Evolutionary conservation across 306 rosid genomes (phyloP).

Genomic region (Rosa lucieae): DNA sequence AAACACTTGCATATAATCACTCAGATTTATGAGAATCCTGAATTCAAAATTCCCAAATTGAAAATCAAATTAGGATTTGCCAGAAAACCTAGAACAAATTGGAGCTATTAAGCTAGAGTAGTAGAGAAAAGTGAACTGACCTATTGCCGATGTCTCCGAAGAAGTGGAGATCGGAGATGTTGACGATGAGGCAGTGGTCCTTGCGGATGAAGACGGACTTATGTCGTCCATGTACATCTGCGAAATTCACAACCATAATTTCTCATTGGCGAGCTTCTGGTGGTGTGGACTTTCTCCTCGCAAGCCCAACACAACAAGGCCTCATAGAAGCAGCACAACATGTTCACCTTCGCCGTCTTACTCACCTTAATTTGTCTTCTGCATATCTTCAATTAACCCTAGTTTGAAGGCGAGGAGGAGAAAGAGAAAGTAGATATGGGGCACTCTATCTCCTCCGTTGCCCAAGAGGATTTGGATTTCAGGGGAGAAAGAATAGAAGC

Average conservation of each 20-base stretch:
- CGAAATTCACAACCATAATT: constrained; percentile 8
- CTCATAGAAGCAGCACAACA: no score
- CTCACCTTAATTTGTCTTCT: no score
- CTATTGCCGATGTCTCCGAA: constrained; percentile 74
- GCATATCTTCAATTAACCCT: no score
- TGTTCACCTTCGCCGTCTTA: no score
- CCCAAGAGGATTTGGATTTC: no score
- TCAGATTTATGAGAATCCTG: constrained; percentile 78
- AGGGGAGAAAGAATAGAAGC: no score
- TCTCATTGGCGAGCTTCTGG: neutral
- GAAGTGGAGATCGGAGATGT: constrained; percentile 90
- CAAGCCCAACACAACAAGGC: no score
- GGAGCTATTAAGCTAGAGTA: neutral
- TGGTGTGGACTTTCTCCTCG: no score
- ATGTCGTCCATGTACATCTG: constrained; percentile 77
- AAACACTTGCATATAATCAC: constrained; percentile 80
- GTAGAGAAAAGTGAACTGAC: constrained; percentile 22
- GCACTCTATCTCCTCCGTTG: no score
- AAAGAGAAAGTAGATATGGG: no score
- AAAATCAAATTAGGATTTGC: neutral
- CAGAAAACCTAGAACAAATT: neutral
- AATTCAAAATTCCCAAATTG: neutral
- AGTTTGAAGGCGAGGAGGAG: no score
- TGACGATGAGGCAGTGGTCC: constrained; percentile 78
- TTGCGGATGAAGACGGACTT: constrained; percentile 76